These are phyloP conservation scores for Neofusicoccum kwambonambiense DNA, from an alignment of 2,329 filamentous ascomycete genomes.

Conservation along the genomic window DNA sequence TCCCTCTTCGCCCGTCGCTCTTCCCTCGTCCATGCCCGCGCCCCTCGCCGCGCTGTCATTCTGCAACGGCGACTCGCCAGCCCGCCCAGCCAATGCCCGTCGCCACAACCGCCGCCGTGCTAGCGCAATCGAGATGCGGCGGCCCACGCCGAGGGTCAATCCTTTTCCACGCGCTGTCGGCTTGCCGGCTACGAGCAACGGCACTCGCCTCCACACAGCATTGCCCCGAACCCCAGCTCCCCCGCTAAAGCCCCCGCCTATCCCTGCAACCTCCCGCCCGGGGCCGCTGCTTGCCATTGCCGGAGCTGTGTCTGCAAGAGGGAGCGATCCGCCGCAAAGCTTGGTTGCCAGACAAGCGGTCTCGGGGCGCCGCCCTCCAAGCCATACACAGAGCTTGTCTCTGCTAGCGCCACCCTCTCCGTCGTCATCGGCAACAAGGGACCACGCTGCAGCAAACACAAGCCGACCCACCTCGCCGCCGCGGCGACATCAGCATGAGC, in stretches of 20 bases:
- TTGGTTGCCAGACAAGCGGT: background rate
- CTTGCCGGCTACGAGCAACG: background rate
- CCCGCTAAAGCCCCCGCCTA: background rate
- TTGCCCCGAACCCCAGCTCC: conserved; percentile 1
- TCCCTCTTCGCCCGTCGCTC: no score
- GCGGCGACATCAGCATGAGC: background rate
- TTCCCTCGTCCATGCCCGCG: no score
- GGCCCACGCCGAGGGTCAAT: background rate
- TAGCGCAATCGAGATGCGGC: background rate
- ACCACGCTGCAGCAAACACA: background rate
- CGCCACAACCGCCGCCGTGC: no score
- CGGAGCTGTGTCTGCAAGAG: conserved; percentile 4
- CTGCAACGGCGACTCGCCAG: background rate
- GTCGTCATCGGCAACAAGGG: background rate
- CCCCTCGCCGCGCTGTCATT: background rate
- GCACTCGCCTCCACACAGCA: background rate
- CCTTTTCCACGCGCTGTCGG: background rate
- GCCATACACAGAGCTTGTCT: conserved; percentile 9
- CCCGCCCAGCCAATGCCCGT: background rate
- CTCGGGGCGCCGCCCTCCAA: background rate
- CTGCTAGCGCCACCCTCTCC: background rate
- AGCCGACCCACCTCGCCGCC: background rate
- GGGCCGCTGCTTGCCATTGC: background rate
- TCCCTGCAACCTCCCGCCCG: background rate
- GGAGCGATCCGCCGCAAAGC: conserved; percentile 12